A percentile compares a stretch with the other conserved stretches of the same genome.
Evolutionary conservation across 192 early-diverging fungal species (phyloP).

Genomic region (Mortierella alpina): DNA sequence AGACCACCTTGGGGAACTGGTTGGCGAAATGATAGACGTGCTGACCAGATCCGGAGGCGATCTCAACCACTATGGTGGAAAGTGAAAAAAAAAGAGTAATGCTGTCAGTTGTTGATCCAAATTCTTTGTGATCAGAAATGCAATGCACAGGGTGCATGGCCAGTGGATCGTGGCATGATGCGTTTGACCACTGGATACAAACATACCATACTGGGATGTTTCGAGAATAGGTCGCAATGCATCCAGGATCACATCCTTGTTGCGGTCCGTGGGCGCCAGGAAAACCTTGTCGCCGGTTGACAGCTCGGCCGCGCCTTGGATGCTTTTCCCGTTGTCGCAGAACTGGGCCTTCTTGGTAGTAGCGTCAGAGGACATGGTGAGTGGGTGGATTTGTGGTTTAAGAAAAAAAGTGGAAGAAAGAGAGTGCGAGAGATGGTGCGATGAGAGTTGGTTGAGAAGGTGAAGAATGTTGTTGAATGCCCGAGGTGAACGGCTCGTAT

Average conservation of each 20-base stretch:
- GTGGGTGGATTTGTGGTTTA: not conserved
- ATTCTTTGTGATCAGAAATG: not conserved
- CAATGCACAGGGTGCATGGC: not conserved
- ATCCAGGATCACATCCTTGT: slow-evolving; percentile 27
- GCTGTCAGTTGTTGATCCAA: not conserved
- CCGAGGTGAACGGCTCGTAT: too few species aligned
- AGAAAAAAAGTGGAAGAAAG: not conserved
- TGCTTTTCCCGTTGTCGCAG: slow-evolving; percentile 10
- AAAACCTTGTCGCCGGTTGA: slow-evolving; percentile 8
- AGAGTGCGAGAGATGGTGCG: not conserved
- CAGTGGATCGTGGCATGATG: not conserved
- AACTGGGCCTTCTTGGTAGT: not conserved
- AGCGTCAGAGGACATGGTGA: not conserved
- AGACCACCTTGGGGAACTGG: slow-evolving; percentile 8
- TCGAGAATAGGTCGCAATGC: slow-evolving; percentile 9
- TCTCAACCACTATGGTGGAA: slow-evolving; percentile 14
- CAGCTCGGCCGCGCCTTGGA: not conserved
- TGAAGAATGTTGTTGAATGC: too few species aligned
- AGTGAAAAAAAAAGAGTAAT: slow-evolving; percentile 1
- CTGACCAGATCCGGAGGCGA: slow-evolving; percentile 25
- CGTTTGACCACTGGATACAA: not conserved
- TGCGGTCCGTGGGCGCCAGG: slow-evolving; percentile 15
- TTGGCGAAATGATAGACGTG: slow-evolving; percentile 26
- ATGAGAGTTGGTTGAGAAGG: not conserved
- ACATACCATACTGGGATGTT: not conserved